These are phyloP conservation scores for Leccinum brunneo-olivaceum DNA, from an alignment of 1,284 basidiomycete species.

Conservation along the genomic window DNA sequence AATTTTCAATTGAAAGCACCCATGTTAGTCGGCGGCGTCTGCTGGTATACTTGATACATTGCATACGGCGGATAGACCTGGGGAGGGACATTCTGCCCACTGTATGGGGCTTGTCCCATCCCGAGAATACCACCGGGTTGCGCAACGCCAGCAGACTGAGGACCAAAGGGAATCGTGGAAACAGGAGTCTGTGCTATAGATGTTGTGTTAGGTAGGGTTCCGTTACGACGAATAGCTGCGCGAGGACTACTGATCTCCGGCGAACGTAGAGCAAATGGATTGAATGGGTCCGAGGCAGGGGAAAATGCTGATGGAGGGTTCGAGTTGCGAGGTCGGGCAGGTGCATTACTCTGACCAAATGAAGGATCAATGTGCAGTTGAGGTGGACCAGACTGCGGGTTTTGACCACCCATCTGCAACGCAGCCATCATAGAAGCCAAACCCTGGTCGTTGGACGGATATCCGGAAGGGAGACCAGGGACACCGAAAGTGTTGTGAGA, in stretches of 20 bases:
- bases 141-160: slow-evolving; percentile 53
- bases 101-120: slow-evolving; percentile 61
- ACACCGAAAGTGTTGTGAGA: slow-evolving; percentile 54
- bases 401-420: slow-evolving; percentile 79
- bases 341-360: slow-evolving; percentile 37
- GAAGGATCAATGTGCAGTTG: slow-evolving; percentile 64
- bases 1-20: slow-evolving; percentile 64
- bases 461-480: slow-evolving; percentile 69
- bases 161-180: slow-evolving; percentile 46
- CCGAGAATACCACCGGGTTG: slow-evolving; percentile 52
- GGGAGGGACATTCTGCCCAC: slow-evolving; percentile 55
- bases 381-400: slow-evolving; percentile 71
- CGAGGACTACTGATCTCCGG: slow-evolving; percentile 53
- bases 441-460: slow-evolving; percentile 74
- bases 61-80: slow-evolving; percentile 69
- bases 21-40: slow-evolving; percentile 63
- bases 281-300: slow-evolving; percentile 65
- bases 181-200: slow-evolving; percentile 36
- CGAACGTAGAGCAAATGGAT: slow-evolving; percentile 62
- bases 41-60: slow-evolving; percentile 76
- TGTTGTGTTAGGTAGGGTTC: slow-evolving; percentile 24
- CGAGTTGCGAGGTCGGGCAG: slow-evolving; percentile 41
- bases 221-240: slow-evolving; percentile 46
- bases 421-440: slow-evolving; percentile 85
- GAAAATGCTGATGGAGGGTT: slow-evolving; percentile 53